A percentile compares a stretch with the other conserved stretches of the same genome.
These are phyloP conservation scores for Salvia sclarea DNA, from an alignment of 305 asterid genomes.

Conservation along the genomic window DNA sequence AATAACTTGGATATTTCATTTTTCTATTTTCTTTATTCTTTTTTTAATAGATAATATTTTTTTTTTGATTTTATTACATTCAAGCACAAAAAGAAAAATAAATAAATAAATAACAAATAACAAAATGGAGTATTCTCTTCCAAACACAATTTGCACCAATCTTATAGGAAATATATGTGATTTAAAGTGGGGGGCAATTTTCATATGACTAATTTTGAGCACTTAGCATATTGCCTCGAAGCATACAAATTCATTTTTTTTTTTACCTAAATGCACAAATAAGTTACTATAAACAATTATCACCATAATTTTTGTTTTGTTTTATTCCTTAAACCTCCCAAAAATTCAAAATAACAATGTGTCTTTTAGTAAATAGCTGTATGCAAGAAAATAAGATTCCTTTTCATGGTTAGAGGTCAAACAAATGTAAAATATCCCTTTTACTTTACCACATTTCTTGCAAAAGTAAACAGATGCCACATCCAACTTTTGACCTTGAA, in stretches of 20 bases:
- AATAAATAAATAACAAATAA: not conserved
- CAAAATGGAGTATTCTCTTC: not conserved
- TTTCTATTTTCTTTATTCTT: not conserved
- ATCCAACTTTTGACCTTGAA: not conserved
- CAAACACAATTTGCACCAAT: no score
- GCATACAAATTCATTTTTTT: not conserved
- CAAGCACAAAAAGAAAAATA: not conserved
- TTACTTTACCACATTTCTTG: constrained; percentile 11
- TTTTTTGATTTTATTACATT: not conserved
- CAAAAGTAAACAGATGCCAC: constrained; percentile 3
- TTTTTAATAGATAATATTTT: not conserved
- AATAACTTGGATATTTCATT: constrained; percentile 9
- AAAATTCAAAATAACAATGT: not conserved
- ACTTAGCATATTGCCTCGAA: not conserved
- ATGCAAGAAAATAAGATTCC: constrained; percentile 20
- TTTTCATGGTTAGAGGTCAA: constrained; percentile 25
- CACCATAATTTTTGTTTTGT: not conserved
- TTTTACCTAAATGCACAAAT: not conserved
- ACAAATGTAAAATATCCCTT: not conserved
- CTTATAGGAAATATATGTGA: no score
- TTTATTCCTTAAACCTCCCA: not conserved
- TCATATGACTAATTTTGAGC: no score
- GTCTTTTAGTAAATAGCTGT: constrained; percentile 13
- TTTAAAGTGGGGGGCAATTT: no score
- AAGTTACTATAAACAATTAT: not conserved